phyloP scores from a whole-genome alignment of 805 yeast genomes.

The Yueomyces sp. region DNA sequence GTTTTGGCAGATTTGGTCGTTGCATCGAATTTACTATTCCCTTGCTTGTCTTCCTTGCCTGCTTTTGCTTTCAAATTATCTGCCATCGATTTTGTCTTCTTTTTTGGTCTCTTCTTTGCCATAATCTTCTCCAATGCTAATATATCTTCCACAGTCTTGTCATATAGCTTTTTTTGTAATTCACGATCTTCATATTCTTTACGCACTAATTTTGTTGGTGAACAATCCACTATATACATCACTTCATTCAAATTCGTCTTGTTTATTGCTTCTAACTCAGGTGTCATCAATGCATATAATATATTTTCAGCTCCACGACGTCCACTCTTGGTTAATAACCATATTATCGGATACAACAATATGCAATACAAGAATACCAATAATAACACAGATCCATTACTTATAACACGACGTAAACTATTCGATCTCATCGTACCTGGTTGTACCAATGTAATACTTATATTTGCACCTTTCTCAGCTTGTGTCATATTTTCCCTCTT shows the following conservation, averaged over 20 bases:
- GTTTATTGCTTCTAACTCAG: slow-evolving; percentile 44
- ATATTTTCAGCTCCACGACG: slow-evolving; percentile 70
- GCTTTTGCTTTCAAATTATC: neutral
- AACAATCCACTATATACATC: slow-evolving; percentile 58
- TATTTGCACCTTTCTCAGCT: slow-evolving; percentile 36
- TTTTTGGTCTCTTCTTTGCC: slow-evolving; percentile 48
- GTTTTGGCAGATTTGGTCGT: neutral
- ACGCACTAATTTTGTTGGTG: slow-evolving; percentile 38
- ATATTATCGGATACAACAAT: slow-evolving; percentile 67
- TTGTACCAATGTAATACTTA: slow-evolving; percentile 62
- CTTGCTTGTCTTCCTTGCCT: neutral
- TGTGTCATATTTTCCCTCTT: slow-evolving; percentile 10
- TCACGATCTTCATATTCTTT: slow-evolving; percentile 49
- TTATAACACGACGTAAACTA: slow-evolving; percentile 61
- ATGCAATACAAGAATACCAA: slow-evolving; percentile 43
- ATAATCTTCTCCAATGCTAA: slow-evolving; percentile 52
- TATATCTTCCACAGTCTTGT: slow-evolving; percentile 45
- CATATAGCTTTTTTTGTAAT: slow-evolving; percentile 47
- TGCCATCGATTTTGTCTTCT: slow-evolving; percentile 10
- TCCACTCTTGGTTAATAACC: slow-evolving; percentile 66
- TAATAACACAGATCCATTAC: slow-evolving; percentile 61
- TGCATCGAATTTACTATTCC: neutral
- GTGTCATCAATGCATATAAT: slow-evolving; percentile 55
- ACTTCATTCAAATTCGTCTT: slow-evolving; percentile 40
- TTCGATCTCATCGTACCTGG: slow-evolving; percentile 91